These are phyloP conservation scores for Inga leiocalycina DNA, from an alignment of 306 rosid species.

Conservation along the genomic window DNA sequence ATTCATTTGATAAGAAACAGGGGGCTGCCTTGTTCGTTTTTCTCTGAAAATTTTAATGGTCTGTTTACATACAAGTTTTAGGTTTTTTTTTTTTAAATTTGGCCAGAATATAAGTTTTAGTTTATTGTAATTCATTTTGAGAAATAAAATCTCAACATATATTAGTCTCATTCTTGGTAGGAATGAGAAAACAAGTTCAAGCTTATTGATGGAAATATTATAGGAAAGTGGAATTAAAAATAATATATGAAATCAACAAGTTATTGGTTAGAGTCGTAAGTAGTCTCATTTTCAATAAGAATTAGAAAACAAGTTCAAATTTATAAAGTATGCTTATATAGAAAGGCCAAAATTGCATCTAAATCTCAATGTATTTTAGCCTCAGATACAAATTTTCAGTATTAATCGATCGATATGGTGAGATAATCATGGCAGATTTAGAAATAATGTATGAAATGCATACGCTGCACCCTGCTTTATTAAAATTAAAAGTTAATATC, in stretches of 20 bases:
- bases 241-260: background rate
- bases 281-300: rapidly evolving
- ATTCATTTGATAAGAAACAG: background rate
- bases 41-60: background rate
- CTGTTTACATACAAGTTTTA: background rate
- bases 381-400: too few relatives aligned
- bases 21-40: background rate
- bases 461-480: too few relatives aligned
- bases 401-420: too few relatives aligned
- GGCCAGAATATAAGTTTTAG: background rate
- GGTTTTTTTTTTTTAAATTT: background rate
- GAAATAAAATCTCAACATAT: background rate
- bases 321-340: too few relatives aligned
- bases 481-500: too few relatives aligned
- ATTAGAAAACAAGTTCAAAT: too few relatives aligned
- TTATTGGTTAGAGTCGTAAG: too few relatives aligned
- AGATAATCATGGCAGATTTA: too few relatives aligned
- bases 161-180: background rate
- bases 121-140: background rate
- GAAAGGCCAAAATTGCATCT: too few relatives aligned
- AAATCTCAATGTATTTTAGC: too few relatives aligned
- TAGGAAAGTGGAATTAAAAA: background rate
- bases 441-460: too few relatives aligned
- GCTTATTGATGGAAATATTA: background rate
- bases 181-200: too few relatives aligned